A percentile compares a stretch with the other conserved stretches of the same genome.
These are phyloP conservation scores for Arachnomyces sp. DNA, from an alignment of 2,329 filamentous ascomycete species.

Conservation along the genomic window DNA sequence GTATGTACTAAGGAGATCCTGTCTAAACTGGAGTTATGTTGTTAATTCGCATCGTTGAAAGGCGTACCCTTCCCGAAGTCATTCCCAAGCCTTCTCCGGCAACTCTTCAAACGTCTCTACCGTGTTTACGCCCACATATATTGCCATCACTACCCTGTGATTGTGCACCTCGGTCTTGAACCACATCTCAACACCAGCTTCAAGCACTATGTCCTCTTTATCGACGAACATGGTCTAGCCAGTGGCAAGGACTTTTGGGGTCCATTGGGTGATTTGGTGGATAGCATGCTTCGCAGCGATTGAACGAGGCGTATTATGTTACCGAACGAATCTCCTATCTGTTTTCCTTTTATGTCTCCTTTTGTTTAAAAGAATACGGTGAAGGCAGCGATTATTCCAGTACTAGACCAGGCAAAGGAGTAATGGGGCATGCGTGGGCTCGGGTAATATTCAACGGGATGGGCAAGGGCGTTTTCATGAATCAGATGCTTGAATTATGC, in stretches of 20 bases:
- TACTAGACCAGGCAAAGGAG: too few relatives aligned
- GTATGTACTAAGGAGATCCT: slow-evolving; percentile 36
- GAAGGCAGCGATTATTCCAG: too few relatives aligned
- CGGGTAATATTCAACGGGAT: too few relatives aligned
- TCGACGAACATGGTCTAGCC: slow-evolving; percentile 89
- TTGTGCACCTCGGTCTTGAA: slow-evolving; percentile 89
- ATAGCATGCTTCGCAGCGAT: slow-evolving; percentile 95
- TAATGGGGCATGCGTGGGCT: too few relatives aligned
- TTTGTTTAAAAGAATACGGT: too few relatives aligned
- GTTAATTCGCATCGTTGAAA: slow-evolving; percentile 20
- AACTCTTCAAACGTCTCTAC: slow-evolving; percentile 98
- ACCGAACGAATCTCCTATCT: too few relatives aligned
- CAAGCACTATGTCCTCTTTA: slow-evolving; percentile 98
- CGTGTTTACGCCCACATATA: slow-evolving; percentile 98
- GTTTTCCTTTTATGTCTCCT: too few relatives aligned
- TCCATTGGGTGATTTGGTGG: slow-evolving; percentile 86
- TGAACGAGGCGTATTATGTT: slow-evolving; percentile 31
- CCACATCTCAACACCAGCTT: slow-evolving; percentile 98
- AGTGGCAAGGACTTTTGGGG: slow-evolving; percentile 97
- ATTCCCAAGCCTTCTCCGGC: slow-evolving; percentile 79
- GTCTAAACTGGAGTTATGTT: neutral
- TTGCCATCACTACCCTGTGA: slow-evolving; percentile 97
- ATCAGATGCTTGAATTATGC: too few relatives aligned
- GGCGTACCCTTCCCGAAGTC: slow-evolving; percentile 92
- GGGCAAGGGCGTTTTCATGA: too few relatives aligned